Percentiles rank a stretch among this genome's conserved stretches.
Conservation (phyloP, 257 asterid genomes). For the Gentiana dahurica region DNA sequence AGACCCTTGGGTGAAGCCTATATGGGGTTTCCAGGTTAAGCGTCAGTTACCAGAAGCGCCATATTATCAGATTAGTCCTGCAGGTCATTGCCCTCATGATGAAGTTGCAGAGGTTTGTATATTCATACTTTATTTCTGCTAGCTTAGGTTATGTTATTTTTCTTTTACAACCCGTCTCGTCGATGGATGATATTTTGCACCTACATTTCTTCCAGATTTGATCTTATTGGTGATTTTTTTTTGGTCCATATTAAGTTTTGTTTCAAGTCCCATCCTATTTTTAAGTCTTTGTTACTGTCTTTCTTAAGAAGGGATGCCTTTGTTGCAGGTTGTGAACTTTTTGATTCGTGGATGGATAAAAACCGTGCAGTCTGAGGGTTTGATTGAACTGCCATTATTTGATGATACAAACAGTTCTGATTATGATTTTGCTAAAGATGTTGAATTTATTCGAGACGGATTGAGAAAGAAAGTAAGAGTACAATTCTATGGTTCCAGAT, state of each 20-base stretch:
- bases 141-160: background rate
- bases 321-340: slow-evolving; percentile 68
- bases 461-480: slow-evolving; percentile 44
- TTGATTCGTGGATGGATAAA: slow-evolving; percentile 81
- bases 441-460: slow-evolving; percentile 50
- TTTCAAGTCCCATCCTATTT: no score
- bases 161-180: background rate
- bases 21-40: slow-evolving; percentile 67
- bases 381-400: slow-evolving; percentile 49
- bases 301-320: background rate
- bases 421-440: slow-evolving; percentile 28
- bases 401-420: slow-evolving; percentile 30
- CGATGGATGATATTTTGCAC: background rate
- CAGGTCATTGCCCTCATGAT: slow-evolving; percentile 99
- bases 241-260: background rate
- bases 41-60: slow-evolving; percentile 64
- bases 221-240: background rate
- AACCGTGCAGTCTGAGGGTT: slow-evolving; percentile 56
- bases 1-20: slow-evolving; percentile 93
- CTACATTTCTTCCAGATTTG: background rate
- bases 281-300: background rate
- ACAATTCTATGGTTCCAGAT: slow-evolving; percentile 51
- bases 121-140: background rate
- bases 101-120: slow-evolving; percentile 88
- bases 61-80: slow-evolving; percentile 84